These are phyloP conservation scores for Penicillium freii DNA, from an alignment of 2,329 filamentous ascomycete genomes.

Conservation along the genomic window DNA sequence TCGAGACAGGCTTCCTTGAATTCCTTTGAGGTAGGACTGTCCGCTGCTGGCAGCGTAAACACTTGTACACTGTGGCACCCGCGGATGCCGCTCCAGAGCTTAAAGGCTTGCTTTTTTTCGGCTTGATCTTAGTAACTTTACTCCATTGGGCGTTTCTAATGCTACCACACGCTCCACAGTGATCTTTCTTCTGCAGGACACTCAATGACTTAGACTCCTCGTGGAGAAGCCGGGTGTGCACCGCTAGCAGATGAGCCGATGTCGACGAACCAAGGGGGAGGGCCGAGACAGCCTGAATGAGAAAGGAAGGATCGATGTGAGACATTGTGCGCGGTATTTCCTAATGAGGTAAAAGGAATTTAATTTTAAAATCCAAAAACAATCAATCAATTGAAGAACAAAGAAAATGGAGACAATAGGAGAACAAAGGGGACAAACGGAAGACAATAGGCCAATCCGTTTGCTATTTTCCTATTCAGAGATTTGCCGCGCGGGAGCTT, in stretches of 20 bases:
- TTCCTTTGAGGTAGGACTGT: slow-evolving; percentile 29
- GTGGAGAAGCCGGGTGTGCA: slow-evolving; percentile 38
- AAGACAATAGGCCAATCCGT: background rate
- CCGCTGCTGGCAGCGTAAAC: slow-evolving; percentile 37
- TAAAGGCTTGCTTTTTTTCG: slow-evolving; percentile 14
- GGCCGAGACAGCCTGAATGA: slow-evolving; percentile 39
- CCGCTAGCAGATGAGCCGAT: slow-evolving; percentile 40
- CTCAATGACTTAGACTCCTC: slow-evolving; percentile 36
- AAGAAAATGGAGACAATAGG: background rate
- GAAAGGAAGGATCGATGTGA: slow-evolving; percentile 30
- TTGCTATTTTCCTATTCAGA: slow-evolving; percentile 3
- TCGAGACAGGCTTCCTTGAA: slow-evolving; percentile 14
- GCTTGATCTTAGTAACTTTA: slow-evolving; percentile 28
- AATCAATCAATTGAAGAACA: background rate
- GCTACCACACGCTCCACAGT: slow-evolving; percentile 44
- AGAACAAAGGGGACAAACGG: background rate
- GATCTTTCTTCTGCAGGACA: slow-evolving; percentile 31
- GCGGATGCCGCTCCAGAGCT: slow-evolving; percentile 12
- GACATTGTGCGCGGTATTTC: slow-evolving; percentile 25
- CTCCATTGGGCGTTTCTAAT: slow-evolving; percentile 34
- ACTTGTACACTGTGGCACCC: slow-evolving; percentile 37
- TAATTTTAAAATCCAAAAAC: background rate
- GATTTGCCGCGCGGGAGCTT: slow-evolving; percentile 12
- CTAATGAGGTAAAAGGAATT: background rate
- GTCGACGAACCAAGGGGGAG: slow-evolving; percentile 38